Conservation (phyloP, 2,329 filamentous ascomycete genomes). For the Aureobasidium namibiae region DNA sequence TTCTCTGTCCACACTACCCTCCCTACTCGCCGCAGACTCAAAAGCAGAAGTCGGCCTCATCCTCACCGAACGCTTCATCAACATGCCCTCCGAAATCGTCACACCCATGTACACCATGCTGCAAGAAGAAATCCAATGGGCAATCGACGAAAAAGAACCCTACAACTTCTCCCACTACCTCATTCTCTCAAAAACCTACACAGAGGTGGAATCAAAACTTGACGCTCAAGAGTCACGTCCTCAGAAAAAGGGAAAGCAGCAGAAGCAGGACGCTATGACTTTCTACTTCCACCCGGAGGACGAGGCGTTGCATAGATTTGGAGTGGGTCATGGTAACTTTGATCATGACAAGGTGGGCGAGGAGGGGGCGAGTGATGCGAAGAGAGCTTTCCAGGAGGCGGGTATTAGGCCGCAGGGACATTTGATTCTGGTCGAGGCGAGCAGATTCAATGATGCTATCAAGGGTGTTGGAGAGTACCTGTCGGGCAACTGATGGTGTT, state of each 20-base stretch:
- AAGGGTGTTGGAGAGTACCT: slow-evolving; percentile 70
- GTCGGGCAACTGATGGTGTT: neutral
- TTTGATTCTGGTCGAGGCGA: slow-evolving; percentile 77
- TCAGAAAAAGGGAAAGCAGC: slow-evolving; percentile 55
- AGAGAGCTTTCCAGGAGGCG: slow-evolving; percentile 87
- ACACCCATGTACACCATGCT: slow-evolving; percentile 95
- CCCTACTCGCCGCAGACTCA: slow-evolving; percentile 29
- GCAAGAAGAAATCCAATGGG: slow-evolving; percentile 80
- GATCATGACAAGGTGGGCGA: slow-evolving; percentile 70
- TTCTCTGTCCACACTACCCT: slow-evolving; percentile 41
- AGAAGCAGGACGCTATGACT: slow-evolving; percentile 41
- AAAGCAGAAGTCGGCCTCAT: slow-evolving; percentile 65
- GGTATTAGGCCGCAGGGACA: slow-evolving; percentile 78
- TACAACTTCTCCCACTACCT: slow-evolving; percentile 93
- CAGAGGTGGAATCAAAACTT: slow-evolving; percentile 74
- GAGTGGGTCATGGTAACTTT: slow-evolving; percentile 60
- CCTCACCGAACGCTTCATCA: slow-evolving; percentile 88
- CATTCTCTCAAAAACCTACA: slow-evolving; percentile 84
- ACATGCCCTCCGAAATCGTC: slow-evolving; percentile 87
- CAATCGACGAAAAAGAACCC: slow-evolving; percentile 81
- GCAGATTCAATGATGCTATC: slow-evolving; percentile 66
- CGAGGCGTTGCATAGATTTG: slow-evolving; percentile 74
- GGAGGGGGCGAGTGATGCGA: slow-evolving; percentile 78
- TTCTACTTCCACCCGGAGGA: slow-evolving; percentile 97
- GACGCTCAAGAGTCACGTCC: slow-evolving; percentile 56